phyloP scores from a whole-genome alignment of 2,329 filamentous ascomycete genomes.

The Cladophialophora carrionii region DNA sequence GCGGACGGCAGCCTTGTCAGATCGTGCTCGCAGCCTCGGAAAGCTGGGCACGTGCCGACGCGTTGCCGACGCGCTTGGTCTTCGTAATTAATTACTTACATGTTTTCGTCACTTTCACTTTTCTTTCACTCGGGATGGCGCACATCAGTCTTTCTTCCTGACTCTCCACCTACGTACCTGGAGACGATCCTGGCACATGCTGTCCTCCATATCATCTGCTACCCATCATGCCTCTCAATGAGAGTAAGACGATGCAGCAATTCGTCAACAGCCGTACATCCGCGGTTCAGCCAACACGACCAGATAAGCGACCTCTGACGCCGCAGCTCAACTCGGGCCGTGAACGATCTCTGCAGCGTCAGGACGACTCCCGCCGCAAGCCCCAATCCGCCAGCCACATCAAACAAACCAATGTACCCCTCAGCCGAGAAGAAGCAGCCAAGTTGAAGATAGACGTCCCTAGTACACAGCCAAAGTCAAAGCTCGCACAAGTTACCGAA shows the following conservation, averaged over 20 bases:
- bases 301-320: constrained; percentile 25
- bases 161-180: neutral
- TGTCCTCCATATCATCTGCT: neutral
- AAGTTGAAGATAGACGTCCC: constrained; percentile 28
- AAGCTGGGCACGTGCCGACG: constrained; percentile 25
- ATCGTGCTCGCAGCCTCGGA: neutral
- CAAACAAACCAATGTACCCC: constrained; percentile 2
- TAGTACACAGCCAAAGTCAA: constrained; percentile 21
- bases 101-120: neutral
- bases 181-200: neutral
- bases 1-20: neutral
- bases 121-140: neutral
- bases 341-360: constrained; percentile 23
- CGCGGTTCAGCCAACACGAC: neutral
- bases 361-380: constrained; percentile 16
- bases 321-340: constrained; percentile 25
- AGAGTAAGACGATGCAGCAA: constrained; percentile 15
- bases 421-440: constrained; percentile 12
- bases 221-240: constrained; percentile 26
- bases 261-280: constrained; percentile 26
- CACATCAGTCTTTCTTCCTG: neutral
- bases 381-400: constrained; percentile 7
- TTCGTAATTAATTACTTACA: neutral
- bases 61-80: constrained; percentile 6
- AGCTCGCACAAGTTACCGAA: neutral